Evolutionary conservation across 352 stramenopile species (phyloP), one percentile per base, ranked within the genome.

Genomic region (Phytopythium kandeliae): DNA sequence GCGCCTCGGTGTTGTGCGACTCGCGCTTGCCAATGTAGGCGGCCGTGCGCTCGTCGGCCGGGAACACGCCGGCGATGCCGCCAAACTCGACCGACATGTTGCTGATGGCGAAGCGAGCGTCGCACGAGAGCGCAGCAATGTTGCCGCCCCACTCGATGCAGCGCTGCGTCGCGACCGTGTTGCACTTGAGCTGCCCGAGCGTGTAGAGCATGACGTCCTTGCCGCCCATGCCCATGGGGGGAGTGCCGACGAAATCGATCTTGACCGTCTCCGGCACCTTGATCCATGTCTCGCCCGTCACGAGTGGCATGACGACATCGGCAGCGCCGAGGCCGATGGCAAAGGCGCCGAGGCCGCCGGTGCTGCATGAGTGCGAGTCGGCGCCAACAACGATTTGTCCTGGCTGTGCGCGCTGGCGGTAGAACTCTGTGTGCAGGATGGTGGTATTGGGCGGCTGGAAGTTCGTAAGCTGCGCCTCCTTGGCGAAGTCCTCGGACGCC

Each of bases 201-300:
- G 78, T 92, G 68, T 89, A 86, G 2, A 94, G 69, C 76, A 94
- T 94, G 16, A 92, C 82, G 61, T 94, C 83, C 63, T 94, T 94
- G 38, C 83, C 83, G 37, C 80, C 83, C 63, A 92, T 86, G 48
- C 81, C 83, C 41, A 72, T 71, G 2, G 78, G 74, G 2, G 78
- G 83, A 11, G 62, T 55, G 51, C 81, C 81, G 16, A 85, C 69
- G 51, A 94, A 91, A 54, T 90, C 78, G 48, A 94, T 80, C 45
- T 88, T 79, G 52, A 90, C 83, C n/a, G 78, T 92, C 66, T 92
- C 80, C 0, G 83, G 83, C 26, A 94, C 83, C 61, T 94, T 89
- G 54, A 92, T 89, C 83, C 83, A 94, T 38, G 80, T 94, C 65
- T 94, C 76, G 21, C 83, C 83, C 41, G 83, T 94, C 43, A 92